phyloP scores from a whole-genome alignment of 257 asterid genomes.

The Nicotiana undulata region DNA sequence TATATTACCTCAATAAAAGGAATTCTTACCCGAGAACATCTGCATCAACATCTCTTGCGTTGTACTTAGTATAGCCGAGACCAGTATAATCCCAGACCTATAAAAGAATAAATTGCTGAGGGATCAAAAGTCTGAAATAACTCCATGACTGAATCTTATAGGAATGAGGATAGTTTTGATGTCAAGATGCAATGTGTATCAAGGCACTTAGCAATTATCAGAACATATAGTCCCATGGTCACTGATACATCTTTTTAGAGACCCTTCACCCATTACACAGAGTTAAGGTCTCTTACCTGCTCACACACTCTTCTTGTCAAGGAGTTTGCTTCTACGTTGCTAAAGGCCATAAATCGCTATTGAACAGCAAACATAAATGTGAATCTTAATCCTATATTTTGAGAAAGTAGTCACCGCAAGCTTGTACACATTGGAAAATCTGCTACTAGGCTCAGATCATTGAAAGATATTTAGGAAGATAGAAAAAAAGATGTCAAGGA shows the following conservation, averaged over 20 bases:
- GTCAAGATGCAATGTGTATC: background rate
- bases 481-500: background rate
- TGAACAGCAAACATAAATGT: background rate
- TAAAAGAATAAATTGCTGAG: constrained; percentile 5
- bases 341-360: background rate
- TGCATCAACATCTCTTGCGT: constrained; percentile 66
- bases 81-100: constrained; percentile 99
- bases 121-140: background rate
- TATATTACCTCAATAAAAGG: constrained; percentile 12
- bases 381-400: background rate
- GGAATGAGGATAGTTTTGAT: background rate
- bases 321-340: background rate
- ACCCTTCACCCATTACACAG: background rate
- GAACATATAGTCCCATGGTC: background rate
- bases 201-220: background rate
- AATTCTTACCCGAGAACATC: constrained; percentile 74
- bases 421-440: background rate
- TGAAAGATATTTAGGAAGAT: background rate
- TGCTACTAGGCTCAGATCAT: background rate
- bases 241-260: background rate
- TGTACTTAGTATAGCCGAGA: constrained; percentile 85
- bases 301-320: background rate
- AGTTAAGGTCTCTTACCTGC: background rate
- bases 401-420: background rate
- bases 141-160: background rate